These are phyloP conservation scores for Carallia pectinifolia DNA, from an alignment of 345 rosid species.

Conservation along the genomic window DNA sequence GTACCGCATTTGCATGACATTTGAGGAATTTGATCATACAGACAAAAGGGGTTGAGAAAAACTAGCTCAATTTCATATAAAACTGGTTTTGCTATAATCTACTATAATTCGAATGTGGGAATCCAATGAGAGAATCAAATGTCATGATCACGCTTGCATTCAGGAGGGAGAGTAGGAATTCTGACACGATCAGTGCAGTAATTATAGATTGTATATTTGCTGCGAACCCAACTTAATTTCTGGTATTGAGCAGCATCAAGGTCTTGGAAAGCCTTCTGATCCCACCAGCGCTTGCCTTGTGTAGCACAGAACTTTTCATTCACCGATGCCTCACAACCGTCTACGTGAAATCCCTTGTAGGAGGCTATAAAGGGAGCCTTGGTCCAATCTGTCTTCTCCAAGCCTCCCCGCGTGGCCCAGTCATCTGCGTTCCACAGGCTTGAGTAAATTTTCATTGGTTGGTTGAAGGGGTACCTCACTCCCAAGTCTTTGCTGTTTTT, in stretches of 20 bases:
- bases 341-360: not conserved
- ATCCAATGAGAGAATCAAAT: not conserved
- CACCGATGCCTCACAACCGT: not conserved
- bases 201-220: not conserved
- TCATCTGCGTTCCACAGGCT: not conserved
- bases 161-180: not conserved
- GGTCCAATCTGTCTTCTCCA: slow-evolving; percentile 1
- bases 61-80: no score
- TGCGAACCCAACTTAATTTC: not conserved
- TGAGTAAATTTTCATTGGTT: not conserved
- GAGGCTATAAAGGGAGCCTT: not conserved
- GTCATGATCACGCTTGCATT: not conserved
- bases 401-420: not conserved
- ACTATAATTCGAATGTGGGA: no score
- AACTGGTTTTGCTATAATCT: no score
- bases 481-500: slow-evolving; percentile 10
- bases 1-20: no score
- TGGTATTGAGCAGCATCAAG: not conserved
- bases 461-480: not conserved
- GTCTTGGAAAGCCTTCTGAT: not conserved
- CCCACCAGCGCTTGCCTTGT: slow-evolving; percentile 1
- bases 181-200: not conserved
- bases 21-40: no score
- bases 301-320: not conserved
- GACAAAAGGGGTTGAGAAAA: no score